These are phyloP conservation scores for Vaccinium corymbosum DNA, from an alignment of 148 eudicot genomes.

Conservation along the genomic window DNA sequence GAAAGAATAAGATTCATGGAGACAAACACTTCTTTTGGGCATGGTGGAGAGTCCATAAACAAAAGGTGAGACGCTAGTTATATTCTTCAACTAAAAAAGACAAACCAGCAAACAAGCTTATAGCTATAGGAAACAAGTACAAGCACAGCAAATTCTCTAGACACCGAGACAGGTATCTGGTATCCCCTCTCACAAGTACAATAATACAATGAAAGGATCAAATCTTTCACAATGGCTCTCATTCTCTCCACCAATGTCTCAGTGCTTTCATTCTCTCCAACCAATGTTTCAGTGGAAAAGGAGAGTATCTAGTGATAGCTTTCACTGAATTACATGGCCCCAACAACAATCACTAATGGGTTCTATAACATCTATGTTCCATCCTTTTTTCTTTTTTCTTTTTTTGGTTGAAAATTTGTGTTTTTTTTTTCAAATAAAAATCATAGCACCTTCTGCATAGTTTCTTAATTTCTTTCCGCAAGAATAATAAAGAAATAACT, in stretches of 20 bases:
- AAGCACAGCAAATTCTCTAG: slow-evolving; percentile 7
- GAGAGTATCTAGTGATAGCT: background rate
- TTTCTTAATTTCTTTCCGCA: background rate
- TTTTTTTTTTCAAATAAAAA: background rate
- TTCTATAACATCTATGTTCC: background rate
- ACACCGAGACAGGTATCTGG: background rate
- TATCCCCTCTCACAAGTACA: slow-evolving; percentile 9
- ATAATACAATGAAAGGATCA: slow-evolving; percentile 5
- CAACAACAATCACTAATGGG: background rate
- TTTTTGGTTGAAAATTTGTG: background rate
- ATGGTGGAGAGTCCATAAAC: slow-evolving; percentile 32
- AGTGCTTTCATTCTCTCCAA: slow-evolving; percentile 24
- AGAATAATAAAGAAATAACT: background rate
- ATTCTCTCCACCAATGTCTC: slow-evolving; percentile 22
- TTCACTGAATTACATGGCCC: slow-evolving; percentile 8
- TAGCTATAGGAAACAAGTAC: slow-evolving; percentile 12
- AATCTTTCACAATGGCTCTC: slow-evolving; percentile 13
- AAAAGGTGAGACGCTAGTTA: slow-evolving; percentile 14
- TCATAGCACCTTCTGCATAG: background rate
- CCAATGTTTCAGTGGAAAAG: slow-evolving; percentile 23
- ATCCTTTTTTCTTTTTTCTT: background rate
- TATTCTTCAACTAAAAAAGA: slow-evolving; percentile 19
- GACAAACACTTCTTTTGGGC: slow-evolving; percentile 22
- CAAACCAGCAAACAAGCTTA: slow-evolving; percentile 4
- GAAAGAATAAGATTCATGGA: slow-evolving; percentile 22